Percentiles rank a stretch among this genome's conserved stretches.
Evolutionary conservation across 768 basidiomycete genomes (phyloP).

Genomic region (Lanmaoa rubissima): DNA sequence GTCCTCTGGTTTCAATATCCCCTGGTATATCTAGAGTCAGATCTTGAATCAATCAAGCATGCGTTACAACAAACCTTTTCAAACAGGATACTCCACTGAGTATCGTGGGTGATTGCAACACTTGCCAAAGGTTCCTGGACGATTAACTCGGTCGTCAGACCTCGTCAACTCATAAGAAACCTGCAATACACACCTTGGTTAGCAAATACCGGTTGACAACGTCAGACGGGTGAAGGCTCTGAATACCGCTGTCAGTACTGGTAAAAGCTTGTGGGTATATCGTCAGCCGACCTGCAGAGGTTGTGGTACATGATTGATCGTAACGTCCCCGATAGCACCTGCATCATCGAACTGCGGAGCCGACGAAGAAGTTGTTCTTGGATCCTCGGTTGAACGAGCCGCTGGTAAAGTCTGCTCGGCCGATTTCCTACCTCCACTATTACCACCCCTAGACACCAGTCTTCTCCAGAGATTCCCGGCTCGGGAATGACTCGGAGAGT

Average conservation of each 20-base stretch:
- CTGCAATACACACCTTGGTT: not conserved
- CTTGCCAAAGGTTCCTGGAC: constrained; percentile 9
- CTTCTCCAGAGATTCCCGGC: not conserved
- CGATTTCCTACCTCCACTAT: not conserved
- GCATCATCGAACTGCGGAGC: not conserved
- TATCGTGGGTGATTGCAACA: constrained; percentile 16
- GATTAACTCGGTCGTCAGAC: too few species aligned
- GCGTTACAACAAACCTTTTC: constrained; percentile 2
- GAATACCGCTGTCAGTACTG: not conserved
- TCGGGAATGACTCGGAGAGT: not conserved
- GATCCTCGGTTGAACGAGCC: not conserved
- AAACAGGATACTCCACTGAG: constrained; percentile 11
- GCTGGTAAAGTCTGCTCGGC: not conserved
- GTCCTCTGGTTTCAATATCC: constrained; percentile 4
- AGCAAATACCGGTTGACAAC: constrained; percentile 14
- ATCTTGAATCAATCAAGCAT: not conserved
- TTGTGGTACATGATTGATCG: constrained; percentile 2
- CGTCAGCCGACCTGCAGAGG: not conserved
- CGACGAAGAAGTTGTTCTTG: not conserved
- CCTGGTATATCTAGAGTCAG: not conserved
- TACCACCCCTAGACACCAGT: not conserved
- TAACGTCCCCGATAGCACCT: not conserved
- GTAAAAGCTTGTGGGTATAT: not conserved
- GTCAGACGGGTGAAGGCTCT: constrained; percentile 16
- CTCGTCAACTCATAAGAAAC: not conserved